phyloP scores from a whole-genome alignment of 2,329 filamentous ascomycete genomes.

The Penicillium freii region DNA sequence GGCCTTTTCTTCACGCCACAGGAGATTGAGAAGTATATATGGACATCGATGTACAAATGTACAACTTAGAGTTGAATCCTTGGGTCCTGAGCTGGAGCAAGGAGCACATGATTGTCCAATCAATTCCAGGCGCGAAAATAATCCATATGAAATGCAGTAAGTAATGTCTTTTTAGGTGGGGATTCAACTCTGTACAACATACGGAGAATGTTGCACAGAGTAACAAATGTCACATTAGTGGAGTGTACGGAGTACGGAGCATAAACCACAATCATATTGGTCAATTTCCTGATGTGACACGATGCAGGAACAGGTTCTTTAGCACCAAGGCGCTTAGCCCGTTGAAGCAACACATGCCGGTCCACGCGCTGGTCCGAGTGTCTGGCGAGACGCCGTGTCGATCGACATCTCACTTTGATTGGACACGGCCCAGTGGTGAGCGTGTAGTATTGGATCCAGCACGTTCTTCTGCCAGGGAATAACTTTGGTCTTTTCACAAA shows the following conservation, averaged over 20 bases:
- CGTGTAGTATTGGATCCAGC: slow-evolving; percentile 5
- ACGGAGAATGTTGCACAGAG: too few species aligned
- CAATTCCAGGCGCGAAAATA: not conserved
- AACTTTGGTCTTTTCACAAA: not conserved
- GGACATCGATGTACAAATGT: not conserved
- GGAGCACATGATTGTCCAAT: not conserved
- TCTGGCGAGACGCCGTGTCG: slow-evolving; percentile 10
- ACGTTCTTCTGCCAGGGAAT: slow-evolving; percentile 4
- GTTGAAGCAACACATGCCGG: slow-evolving; percentile 14
- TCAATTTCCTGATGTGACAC: slow-evolving; percentile 4
- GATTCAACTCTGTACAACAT: too few species aligned
- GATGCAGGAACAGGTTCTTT: slow-evolving; percentile 5
- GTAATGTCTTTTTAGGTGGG: not conserved
- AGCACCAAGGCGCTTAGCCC: slow-evolving; percentile 10
- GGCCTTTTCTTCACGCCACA: not conserved
- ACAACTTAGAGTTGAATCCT: not conserved
- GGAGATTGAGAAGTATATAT: not conserved
- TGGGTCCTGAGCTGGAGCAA: not conserved
- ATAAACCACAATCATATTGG: slow-evolving; percentile 6
- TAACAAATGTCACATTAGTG: not conserved
- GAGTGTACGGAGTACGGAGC: not conserved
- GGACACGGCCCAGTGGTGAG: slow-evolving; percentile 5
- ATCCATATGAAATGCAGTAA: not conserved
- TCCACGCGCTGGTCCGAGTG: slow-evolving; percentile 18
- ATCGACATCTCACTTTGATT: slow-evolving; percentile 10